Percentiles rank a stretch among this genome's conserved stretches.
Evolutionary conservation across 2,329 filamentous ascomycete species (phyloP).

Genomic region (Trichoderma guizhouense): DNA sequence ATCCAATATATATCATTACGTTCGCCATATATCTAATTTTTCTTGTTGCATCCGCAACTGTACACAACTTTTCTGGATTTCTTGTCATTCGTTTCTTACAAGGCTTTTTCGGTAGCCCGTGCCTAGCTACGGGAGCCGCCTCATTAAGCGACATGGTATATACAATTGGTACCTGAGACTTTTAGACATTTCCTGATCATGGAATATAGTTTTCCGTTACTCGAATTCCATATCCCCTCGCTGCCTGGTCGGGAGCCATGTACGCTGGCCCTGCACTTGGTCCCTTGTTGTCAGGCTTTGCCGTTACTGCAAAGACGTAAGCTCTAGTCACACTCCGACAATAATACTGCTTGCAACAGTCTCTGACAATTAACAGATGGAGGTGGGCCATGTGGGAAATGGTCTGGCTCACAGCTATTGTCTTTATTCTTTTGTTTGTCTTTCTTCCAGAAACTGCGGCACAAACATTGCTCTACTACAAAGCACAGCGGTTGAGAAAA

Average conservation of each 20-base stretch:
- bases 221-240: background rate
- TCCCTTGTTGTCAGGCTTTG: constrained; percentile 57
- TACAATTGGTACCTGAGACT: background rate
- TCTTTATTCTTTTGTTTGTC: constrained; percentile 49
- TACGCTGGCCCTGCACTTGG: constrained; percentile 44
- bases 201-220: background rate
- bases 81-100: background rate
- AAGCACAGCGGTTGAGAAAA: background rate
- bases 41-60: background rate
- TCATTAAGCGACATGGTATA: background rate
- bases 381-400: constrained; percentile 62
- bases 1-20: background rate
- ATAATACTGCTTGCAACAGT: background rate
- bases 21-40: background rate
- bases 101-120: background rate
- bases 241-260: background rate
- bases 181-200: background rate
- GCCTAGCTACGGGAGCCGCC: background rate
- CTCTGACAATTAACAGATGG: constrained; percentile 47
- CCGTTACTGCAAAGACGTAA: constrained; percentile 35
- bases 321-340: background rate
- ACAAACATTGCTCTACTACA: background rate
- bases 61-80: background rate
- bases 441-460: background rate
- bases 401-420: constrained; percentile 55